Evolutionary conservation across 345 rosid species (phyloP).

Genomic region (Barbarea vulgaris): DNA sequence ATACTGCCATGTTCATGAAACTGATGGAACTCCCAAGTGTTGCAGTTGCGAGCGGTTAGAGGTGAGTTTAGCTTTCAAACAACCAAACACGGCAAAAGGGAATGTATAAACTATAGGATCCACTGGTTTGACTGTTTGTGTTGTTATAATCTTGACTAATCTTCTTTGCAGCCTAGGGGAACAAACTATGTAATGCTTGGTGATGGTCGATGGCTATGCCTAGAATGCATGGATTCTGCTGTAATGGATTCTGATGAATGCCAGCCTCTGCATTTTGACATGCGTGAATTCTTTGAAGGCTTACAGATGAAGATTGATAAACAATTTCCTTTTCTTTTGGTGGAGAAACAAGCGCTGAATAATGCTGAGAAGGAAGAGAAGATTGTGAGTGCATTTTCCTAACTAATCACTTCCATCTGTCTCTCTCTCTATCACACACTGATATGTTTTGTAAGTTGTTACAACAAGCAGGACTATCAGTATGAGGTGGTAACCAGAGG

Average conservation of each 20-base stretch:
- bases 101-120: not conserved
- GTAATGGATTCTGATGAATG: conserved; percentile 83
- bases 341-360: conserved; percentile 80
- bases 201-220: conserved; percentile 72
- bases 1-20: conserved; percentile 78
- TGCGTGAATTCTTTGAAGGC: conserved; percentile 88
- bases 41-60: conserved; percentile 42
- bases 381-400: conserved; percentile 47
- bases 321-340: conserved; percentile 85
- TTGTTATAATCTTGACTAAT: conserved; percentile 11
- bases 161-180: conserved; percentile 51
- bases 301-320: conserved; percentile 78
- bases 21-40: conserved; percentile 69
- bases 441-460: not conserved
- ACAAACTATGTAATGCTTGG: conserved; percentile 50
- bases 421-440: not conserved
- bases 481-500: conserved; percentile 90
- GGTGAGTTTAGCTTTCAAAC: conserved; percentile 23
- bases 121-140: too few species aligned
- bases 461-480: conserved; percentile 59
- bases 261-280: conserved; percentile 76
- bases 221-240: conserved; percentile 86
- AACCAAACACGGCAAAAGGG: not conserved
- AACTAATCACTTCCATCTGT: conserved; percentile 16
- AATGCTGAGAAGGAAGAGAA: conserved; percentile 83